Percentiles rank a stretch among this genome's conserved stretches.
phyloP scores from a whole-genome alignment of 2,329 filamentous ascomycete genomes.

The Epichloe bromicola region DNA sequence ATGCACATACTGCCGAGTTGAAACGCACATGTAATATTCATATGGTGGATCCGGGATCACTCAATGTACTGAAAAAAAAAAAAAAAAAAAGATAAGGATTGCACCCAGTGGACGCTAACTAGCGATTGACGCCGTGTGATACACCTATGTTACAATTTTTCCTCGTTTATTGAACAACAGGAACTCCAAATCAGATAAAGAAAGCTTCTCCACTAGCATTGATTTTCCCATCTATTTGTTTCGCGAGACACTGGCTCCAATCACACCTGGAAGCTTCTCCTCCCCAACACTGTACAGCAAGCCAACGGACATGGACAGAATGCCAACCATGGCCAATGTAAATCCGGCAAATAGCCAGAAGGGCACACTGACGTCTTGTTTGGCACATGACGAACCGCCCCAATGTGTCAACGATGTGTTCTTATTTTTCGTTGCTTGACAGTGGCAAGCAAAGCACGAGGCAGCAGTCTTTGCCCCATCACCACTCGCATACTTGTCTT shows the following conservation, averaged over 20 bases:
- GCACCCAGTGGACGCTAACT: background rate
- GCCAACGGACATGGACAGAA: slow-evolving; percentile 58
- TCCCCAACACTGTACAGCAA: slow-evolving; percentile 74
- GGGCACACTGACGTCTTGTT: slow-evolving; percentile 75
- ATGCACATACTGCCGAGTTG: too few relatives aligned
- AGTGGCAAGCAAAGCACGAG: slow-evolving; percentile 69
- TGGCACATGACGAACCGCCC: slow-evolving; percentile 80
- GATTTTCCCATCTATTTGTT: slow-evolving; percentile 34
- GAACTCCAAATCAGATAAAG: slow-evolving; percentile 7
- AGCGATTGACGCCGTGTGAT: slow-evolving; percentile 5
- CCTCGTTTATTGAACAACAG: background rate
- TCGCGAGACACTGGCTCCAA: slow-evolving; percentile 83
- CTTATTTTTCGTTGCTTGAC: slow-evolving; percentile 46
- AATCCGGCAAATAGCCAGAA: slow-evolving; percentile 81
- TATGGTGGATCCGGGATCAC: background rate
- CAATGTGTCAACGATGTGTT: slow-evolving; percentile 55
- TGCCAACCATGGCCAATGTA: slow-evolving; percentile 53
- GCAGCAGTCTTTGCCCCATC: slow-evolving; percentile 24
- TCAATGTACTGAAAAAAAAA: background rate
- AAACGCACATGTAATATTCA: too few relatives aligned
- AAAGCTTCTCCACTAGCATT: background rate
- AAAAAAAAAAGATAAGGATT: background rate
- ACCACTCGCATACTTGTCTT: slow-evolving; percentile 45
- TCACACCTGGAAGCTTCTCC: slow-evolving; percentile 82
- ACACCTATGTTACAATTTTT: slow-evolving; percentile 6